A percentile compares a stretch with the other conserved stretches of the same genome.
phyloP scores from a whole-genome alignment of 257 asterid species.

The Striga asiatica region DNA sequence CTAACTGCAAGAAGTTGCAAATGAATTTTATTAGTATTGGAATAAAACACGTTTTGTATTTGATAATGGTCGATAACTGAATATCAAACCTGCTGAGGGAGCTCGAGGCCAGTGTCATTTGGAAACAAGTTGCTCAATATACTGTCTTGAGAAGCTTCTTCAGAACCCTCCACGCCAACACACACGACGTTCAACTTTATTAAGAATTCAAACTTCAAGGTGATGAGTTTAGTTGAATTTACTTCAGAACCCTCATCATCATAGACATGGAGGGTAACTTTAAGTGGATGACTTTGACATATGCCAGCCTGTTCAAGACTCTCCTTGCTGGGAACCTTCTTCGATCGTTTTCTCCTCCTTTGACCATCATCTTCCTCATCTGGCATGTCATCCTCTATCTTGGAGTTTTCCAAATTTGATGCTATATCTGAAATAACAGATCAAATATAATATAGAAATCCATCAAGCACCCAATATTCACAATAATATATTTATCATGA shows the following conservation, averaged over 20 bases:
- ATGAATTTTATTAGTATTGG: slow-evolving; percentile 12
- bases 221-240: slow-evolving; percentile 44
- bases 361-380: slow-evolving; percentile 95
- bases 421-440: slow-evolving; percentile 29
- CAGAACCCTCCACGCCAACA: slow-evolving; percentile 78
- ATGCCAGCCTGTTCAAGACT: slow-evolving; percentile 74
- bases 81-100: slow-evolving; percentile 81
- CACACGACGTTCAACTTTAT: slow-evolving; percentile 66
- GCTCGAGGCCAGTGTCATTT: slow-evolving; percentile 87
- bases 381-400: slow-evolving; percentile 68
- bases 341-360: slow-evolving; percentile 86
- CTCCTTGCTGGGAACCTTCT: slow-evolving; percentile 76
- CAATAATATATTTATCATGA: neutral
- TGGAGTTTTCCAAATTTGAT: slow-evolving; percentile 53
- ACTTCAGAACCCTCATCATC: slow-evolving; percentile 48
- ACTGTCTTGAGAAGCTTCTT: slow-evolving; percentile 42
- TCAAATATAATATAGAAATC: slow-evolving; percentile 2
- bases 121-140: slow-evolving; percentile 93
- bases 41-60: slow-evolving; percentile 17
- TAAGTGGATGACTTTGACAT: slow-evolving; percentile 88
- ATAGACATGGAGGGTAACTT: slow-evolving; percentile 57
- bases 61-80: slow-evolving; percentile 9
- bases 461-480: slow-evolving; percentile 6
- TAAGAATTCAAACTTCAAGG: slow-evolving; percentile 78
- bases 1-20: slow-evolving; percentile 50